Conservation (phyloP, 23 red algal species). For the Agarophyton chilense region DNA sequence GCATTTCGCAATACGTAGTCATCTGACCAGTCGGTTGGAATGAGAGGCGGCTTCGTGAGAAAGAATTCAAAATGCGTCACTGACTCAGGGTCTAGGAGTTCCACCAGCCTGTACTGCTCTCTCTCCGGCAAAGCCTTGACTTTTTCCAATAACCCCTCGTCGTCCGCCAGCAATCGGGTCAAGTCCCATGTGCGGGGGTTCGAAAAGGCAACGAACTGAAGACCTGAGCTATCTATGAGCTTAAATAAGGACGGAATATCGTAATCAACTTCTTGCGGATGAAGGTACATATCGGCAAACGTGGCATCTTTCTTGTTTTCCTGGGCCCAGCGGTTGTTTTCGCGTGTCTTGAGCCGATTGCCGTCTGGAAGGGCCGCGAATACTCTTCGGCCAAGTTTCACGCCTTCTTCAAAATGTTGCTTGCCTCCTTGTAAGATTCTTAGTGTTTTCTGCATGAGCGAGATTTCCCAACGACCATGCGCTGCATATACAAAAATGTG, state of each 20-base stretch:
- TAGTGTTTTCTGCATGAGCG: slow-evolving; percentile 93
- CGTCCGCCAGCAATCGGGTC: slow-evolving; percentile 69
- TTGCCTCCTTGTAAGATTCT: slow-evolving; percentile 64
- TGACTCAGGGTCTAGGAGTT: slow-evolving; percentile 90
- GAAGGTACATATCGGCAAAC: slow-evolving; percentile 99
- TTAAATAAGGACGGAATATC: slow-evolving; percentile 78
- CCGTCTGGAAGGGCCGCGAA: slow-evolving; percentile 84
- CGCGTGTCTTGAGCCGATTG: slow-evolving; percentile 84
- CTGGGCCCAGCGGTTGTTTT: slow-evolving; percentile 86
- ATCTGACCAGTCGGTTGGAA: slow-evolving; percentile 43
- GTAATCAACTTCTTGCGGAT: slow-evolving; percentile 97
- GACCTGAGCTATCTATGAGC: slow-evolving; percentile 70
- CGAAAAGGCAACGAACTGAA: slow-evolving; percentile 88
- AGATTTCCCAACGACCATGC: slow-evolving; percentile 95
- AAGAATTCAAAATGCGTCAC: slow-evolving; percentile 99
- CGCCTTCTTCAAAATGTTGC: slow-evolving; percentile 82
- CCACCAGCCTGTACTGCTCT: slow-evolving; percentile 78
- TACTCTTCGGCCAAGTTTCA: slow-evolving; percentile 82
- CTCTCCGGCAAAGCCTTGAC: slow-evolving; percentile 60
- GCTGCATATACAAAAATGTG: slow-evolving; percentile 98
- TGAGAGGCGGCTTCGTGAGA: slow-evolving; percentile 67
- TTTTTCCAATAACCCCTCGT: slow-evolving; percentile 53
- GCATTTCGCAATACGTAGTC: slow-evolving; percentile 58
- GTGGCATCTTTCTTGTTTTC: slow-evolving; percentile 96
- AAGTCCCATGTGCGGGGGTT: slow-evolving; percentile 95